A percentile compares a stretch with the other conserved stretches of the same genome.
phyloP scores from a whole-genome alignment of 2,329 filamentous ascomycete species.

The Leptodontidium sp. region DNA sequence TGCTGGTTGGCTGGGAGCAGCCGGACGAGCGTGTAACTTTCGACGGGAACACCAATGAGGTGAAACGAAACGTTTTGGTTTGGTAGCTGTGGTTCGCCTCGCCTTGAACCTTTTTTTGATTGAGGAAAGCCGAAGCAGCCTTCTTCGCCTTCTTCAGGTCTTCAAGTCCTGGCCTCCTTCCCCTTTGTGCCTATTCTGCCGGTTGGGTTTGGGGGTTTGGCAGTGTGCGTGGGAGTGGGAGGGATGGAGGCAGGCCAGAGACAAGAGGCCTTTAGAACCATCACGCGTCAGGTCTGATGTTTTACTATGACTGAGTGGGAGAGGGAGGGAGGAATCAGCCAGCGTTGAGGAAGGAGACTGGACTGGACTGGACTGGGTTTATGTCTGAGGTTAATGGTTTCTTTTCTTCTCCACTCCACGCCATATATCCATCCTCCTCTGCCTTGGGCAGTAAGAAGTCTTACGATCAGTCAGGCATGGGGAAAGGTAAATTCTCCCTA shows the following conservation, averaged over 20 bases:
- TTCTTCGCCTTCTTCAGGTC: not conserved
- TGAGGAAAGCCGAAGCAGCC: not conserved
- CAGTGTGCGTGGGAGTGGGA: not conserved
- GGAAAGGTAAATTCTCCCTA: not conserved
- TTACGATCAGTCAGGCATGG: constrained; percentile 7
- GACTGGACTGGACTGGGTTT: not conserved
- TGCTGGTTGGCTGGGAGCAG: constrained; percentile 10
- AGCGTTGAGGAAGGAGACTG: not conserved
- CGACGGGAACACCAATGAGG: constrained; percentile 3
- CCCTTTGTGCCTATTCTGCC: constrained; percentile 1
- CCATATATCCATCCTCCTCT: not conserved
- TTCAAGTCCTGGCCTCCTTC: too few species aligned
- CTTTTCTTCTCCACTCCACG: not conserved
- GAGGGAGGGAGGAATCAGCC: not conserved
- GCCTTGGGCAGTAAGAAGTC: constrained; percentile 17
- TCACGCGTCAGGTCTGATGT: constrained; percentile 15
- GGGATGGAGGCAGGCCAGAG: not conserved
- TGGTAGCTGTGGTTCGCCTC: too few species aligned
- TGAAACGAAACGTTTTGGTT: not conserved
- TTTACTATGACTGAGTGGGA: constrained; percentile 16
- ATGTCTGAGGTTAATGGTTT: constrained; percentile 6
- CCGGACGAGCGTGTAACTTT: not conserved
- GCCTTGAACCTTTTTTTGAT: not conserved
- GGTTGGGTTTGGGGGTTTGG: too few species aligned
- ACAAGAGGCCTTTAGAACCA: constrained; percentile 7